Evolutionary conservation across 495 filamentous ascomycete genomes (phyloP).

Genomic region (Aspergillus ostianus): DNA sequence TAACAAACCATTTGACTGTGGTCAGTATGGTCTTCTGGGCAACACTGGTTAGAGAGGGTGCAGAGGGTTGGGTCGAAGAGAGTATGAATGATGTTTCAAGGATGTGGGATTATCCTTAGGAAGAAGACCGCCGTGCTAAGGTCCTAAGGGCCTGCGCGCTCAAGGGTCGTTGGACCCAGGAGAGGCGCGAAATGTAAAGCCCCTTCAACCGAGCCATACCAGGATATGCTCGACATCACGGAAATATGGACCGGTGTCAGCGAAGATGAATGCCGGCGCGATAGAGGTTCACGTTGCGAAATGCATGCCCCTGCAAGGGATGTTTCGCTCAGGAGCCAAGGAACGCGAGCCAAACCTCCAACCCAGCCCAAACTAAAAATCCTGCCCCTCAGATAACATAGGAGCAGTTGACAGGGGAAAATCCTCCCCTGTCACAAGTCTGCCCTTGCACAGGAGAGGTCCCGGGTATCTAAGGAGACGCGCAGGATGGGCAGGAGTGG

Average conservation of each 20-base stretch:
- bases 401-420: constrained; percentile 6
- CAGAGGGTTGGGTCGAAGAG: constrained; percentile 12
- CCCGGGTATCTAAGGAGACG: constrained; percentile 11
- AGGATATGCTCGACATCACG: constrained; percentile 47
- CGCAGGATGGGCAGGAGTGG: constrained; percentile 18
- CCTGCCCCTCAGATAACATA: constrained; percentile 20
- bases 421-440: background rate
- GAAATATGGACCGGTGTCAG: constrained; percentile 39
- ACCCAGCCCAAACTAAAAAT: constrained; percentile 3
- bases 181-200: constrained; percentile 34
- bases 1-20: constrained; percentile 8
- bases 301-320: constrained; percentile 39
- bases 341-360: constrained; percentile 29
- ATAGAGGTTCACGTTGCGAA: constrained; percentile 35
- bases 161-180: constrained; percentile 33
- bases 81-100: background rate
- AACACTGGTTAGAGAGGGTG: constrained; percentile 13
- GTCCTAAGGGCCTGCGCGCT: constrained; percentile 30
- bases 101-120: background rate
- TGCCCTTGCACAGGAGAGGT: background rate
- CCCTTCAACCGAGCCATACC: constrained; percentile 44
- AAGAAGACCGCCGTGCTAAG: constrained; percentile 21
- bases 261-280: constrained; percentile 16
- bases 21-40: background rate
- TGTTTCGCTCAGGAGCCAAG: constrained; percentile 28